phyloP scores from a whole-genome alignment of 768 basidiomycete genomes.

The Amanita phalloides region DNA sequence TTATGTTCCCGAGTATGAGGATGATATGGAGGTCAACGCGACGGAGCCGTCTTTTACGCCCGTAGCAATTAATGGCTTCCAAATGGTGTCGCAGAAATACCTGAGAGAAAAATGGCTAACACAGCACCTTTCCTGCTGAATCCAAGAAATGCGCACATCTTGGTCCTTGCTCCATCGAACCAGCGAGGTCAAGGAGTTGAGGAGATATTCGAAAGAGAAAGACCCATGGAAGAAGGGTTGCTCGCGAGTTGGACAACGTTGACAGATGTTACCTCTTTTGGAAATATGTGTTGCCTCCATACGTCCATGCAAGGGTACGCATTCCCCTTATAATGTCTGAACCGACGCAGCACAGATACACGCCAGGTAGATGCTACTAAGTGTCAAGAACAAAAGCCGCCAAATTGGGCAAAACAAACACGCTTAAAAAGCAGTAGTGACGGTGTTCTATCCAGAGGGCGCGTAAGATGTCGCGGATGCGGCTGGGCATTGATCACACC shows the following conservation, averaged over 20 bases:
- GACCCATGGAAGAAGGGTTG: slow-evolving; percentile 53
- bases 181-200: slow-evolving; percentile 74
- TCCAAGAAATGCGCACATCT: slow-evolving; percentile 93
- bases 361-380: neutral
- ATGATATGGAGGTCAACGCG: too few species aligned
- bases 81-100: too few species aligned
- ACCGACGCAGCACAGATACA: slow-evolving; percentile 1
- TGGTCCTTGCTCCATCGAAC: slow-evolving; percentile 92
- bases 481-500: neutral
- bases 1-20: too few species aligned
- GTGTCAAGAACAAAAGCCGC: neutral
- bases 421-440: slow-evolving; percentile 1
- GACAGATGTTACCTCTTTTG: neutral
- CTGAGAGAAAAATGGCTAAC: slow-evolving; percentile 3
- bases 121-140: slow-evolving; percentile 79
- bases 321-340: neutral
- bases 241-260: neutral
- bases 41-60: too few species aligned
- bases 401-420: neutral
- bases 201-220: slow-evolving; percentile 86
- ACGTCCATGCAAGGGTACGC: neutral
- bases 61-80: too few species aligned
- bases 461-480: neutral
- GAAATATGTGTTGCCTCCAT: neutral
- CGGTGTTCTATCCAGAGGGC: neutral